These are phyloP conservation scores for Thermothielavioides terrestris DNA, from an alignment of 495 filamentous ascomycete genomes.

Conservation along the genomic window DNA sequence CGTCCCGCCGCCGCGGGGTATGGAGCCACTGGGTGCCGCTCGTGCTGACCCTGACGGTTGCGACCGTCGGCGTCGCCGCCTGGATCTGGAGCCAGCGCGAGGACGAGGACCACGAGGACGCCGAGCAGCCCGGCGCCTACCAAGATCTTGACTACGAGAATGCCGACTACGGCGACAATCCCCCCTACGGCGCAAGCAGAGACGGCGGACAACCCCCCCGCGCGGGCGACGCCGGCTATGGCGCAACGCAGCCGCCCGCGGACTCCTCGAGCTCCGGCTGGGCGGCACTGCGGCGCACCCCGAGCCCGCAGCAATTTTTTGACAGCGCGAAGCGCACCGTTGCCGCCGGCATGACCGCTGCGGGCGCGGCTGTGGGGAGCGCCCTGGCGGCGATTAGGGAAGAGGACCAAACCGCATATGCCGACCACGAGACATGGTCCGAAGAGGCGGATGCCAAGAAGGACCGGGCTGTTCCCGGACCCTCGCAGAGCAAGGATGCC, in stretches of 20 bases:
- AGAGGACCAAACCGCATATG: conserved; percentile 69
- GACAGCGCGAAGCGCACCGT: conserved; percentile 70
- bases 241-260: conserved; percentile 26
- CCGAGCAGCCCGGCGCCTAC: conserved; percentile 39
- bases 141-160: conserved; percentile 43
- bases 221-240: conserved; percentile 30
- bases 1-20: conserved; percentile 57
- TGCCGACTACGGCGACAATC: conserved; percentile 43
- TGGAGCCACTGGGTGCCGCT: conserved; percentile 80
- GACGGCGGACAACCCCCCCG: conserved; percentile 31
- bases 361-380: conserved; percentile 67
- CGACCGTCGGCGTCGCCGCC: conserved; percentile 72
- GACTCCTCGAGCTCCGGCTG: conserved; percentile 50
- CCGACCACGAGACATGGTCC: conserved; percentile 76
- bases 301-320: conserved; percentile 81
- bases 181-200: conserved; percentile 41
- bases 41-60: conserved; percentile 73
- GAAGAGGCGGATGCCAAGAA: conserved; percentile 58
- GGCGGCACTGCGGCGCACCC: conserved; percentile 73
- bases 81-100: conserved; percentile 89
- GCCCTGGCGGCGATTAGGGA: conserved; percentile 80
- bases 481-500: conserved; percentile 23
- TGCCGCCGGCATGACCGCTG: conserved; percentile 70
- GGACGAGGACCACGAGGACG: conserved; percentile 48
- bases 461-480: conserved; percentile 22